These are phyloP conservation scores for Trametes sanguinea DNA, from an alignment of 768 basidiomycete genomes.

Conservation along the genomic window DNA sequence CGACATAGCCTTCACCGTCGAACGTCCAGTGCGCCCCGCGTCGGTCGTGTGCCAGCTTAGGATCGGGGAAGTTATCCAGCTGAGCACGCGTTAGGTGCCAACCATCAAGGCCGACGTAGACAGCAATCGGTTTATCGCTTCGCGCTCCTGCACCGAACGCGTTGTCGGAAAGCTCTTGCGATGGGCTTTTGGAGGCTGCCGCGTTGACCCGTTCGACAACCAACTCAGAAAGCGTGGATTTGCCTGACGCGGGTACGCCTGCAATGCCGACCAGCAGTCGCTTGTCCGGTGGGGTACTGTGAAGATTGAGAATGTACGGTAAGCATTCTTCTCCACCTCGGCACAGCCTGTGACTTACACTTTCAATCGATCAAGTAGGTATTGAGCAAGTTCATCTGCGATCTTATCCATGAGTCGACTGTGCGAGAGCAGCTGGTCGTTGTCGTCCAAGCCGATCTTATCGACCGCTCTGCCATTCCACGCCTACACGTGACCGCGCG, in stretches of 20 bases:
- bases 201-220: conserved; percentile 57
- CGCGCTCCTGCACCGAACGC: not conserved
- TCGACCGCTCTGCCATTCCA: too few relatives aligned
- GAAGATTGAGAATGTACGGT: not conserved
- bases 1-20: conserved; percentile 68
- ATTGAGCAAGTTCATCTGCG: conserved; percentile 42
- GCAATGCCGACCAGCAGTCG: conserved; percentile 73
- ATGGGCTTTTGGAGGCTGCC: not conserved
- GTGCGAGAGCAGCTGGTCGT: too few relatives aligned
- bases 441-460: too few relatives aligned
- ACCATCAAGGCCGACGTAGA: conserved; percentile 83
- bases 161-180: not conserved
- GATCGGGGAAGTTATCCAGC: conserved; percentile 75
- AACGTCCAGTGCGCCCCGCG: conserved; percentile 94
- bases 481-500: conserved; percentile 18
- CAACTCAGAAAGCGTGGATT: conserved; percentile 71
- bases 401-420: conserved; percentile 40
- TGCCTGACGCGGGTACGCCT: conserved; percentile 86
- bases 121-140: conserved; percentile 38
- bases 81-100: conserved; percentile 87
- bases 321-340: too few relatives aligned
- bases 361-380: conserved; percentile 37
- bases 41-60: conserved; percentile 72
- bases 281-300: conserved; percentile 29
- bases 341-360: conserved; percentile 23